phyloP scores from a whole-genome alignment of 2,329 filamentous ascomycete genomes.

The Lasiodiplodia theobromae region DNA sequence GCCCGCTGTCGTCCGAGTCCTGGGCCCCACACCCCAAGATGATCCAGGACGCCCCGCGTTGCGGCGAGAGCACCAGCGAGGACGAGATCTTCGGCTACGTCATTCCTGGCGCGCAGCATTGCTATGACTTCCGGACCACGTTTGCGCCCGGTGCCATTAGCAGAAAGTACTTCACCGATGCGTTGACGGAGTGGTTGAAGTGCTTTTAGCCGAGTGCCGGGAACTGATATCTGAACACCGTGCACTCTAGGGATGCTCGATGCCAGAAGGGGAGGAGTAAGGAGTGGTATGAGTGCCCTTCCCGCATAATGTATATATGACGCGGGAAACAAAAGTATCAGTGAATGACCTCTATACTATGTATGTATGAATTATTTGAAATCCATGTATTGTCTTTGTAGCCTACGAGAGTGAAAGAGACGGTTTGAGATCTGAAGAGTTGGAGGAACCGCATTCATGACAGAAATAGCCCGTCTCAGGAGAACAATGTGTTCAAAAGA shows the following conservation, averaged over 20 bases:
- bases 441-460: neutral
- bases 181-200: conserved; percentile 55
- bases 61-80: conserved; percentile 46
- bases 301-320: neutral
- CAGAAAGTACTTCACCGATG: conserved; percentile 48
- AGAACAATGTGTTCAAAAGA: neutral
- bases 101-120: conserved; percentile 56
- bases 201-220: conserved; percentile 11
- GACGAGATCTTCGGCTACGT: conserved; percentile 58
- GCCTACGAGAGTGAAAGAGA: neutral
- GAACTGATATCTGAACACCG: neutral
- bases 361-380: neutral
- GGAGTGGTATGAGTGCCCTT: neutral
- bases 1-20: conserved; percentile 50
- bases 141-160: conserved; percentile 41
- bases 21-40: conserved; percentile 51
- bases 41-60: conserved; percentile 53
- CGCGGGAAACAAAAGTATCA: neutral
- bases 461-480: neutral
- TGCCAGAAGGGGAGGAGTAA: neutral
- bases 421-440: neutral
- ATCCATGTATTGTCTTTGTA: neutral
- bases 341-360: neutral
- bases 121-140: conserved; percentile 53
- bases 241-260: too few species aligned